A percentile compares a stretch with the other conserved stretches of the same genome.
These are phyloP conservation scores for Ophiobolus disseminans DNA, from an alignment of 2,329 filamentous ascomycete species.

Conservation along the genomic window DNA sequence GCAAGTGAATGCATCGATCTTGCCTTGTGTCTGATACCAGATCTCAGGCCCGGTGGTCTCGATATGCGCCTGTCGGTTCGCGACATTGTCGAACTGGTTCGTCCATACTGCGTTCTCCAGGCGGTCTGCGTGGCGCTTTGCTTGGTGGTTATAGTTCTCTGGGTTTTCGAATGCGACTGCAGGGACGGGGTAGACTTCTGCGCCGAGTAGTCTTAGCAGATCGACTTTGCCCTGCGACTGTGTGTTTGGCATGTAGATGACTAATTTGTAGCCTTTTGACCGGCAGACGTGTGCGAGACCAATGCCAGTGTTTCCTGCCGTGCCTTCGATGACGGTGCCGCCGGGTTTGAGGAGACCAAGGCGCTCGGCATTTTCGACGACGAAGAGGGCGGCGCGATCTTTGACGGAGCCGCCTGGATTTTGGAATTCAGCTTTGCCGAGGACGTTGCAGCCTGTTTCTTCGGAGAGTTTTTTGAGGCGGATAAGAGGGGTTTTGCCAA, in stretches of 20 bases:
- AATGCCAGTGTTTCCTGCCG: conserved; percentile 97
- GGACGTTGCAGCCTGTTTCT: conserved; percentile 89
- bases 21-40: conserved; percentile 87
- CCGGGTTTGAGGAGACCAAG: conserved; percentile 80
- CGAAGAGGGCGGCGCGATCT: conserved; percentile 92
- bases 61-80: conserved; percentile 91
- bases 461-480: conserved; percentile 86
- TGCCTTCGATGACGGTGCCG: conserved; percentile 95
- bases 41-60: conserved; percentile 98
- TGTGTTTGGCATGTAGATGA: conserved; percentile 99
- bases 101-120: conserved; percentile 95
- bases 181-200: conserved; percentile 94
- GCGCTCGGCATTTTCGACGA: conserved; percentile 93
- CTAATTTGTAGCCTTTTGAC: conserved; percentile 87
- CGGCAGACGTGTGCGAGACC: conserved; percentile 96
- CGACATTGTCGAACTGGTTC: conserved; percentile 97
- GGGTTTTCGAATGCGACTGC: conserved; percentile 95
- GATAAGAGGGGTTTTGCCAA: conserved; percentile 96
- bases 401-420: conserved; percentile 97
- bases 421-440: conserved; percentile 98
- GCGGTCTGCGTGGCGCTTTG: conserved; percentile 82
- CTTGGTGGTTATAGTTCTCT: conserved; percentile 98
- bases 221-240: conserved; percentile 99
- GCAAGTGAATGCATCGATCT: conserved; percentile 92
- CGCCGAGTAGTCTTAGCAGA: conserved; percentile 85